Evolutionary conservation across 768 basidiomycete genomes (phyloP).

Genomic region (Boletus rubescentipes): DNA sequence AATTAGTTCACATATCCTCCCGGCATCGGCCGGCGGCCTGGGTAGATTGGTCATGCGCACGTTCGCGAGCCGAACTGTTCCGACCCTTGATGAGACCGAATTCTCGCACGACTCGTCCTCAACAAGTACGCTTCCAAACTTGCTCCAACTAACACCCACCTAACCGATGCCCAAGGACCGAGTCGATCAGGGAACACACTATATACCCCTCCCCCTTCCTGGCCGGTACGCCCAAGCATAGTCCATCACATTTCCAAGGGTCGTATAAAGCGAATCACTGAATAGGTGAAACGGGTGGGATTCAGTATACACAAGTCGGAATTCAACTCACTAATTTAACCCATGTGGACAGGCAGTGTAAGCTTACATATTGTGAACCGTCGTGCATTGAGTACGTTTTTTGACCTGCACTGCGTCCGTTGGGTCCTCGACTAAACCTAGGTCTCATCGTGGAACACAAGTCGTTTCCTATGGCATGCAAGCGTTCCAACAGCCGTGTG

Average conservation of each 20-base stretch:
- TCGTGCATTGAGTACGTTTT: slow-evolving; percentile 59
- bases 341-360: slow-evolving; percentile 48
- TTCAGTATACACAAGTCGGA: slow-evolving; percentile 5
- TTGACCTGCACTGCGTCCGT: neutral
- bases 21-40: no score
- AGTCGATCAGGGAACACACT: slow-evolving; percentile 63
- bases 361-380: slow-evolving; percentile 60
- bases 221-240: slow-evolving; percentile 41
- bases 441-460: neutral
- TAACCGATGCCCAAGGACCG: slow-evolving; percentile 45
- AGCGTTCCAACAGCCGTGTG: slow-evolving; percentile 80
- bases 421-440: neutral
- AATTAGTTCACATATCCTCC: no score
- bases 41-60: no score
- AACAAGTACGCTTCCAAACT: slow-evolving; percentile 58
- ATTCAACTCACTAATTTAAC: slow-evolving; percentile 36
- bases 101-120: slow-evolving; percentile 91
- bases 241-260: slow-evolving; percentile 47
- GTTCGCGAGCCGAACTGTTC: no score
- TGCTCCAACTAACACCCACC: neutral
- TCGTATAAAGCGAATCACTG: slow-evolving; percentile 45
- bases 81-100: no score
- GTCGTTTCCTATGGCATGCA: slow-evolving; percentile 80
- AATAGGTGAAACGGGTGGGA: slow-evolving; percentile 9
- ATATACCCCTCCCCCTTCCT: slow-evolving; percentile 93